Percentiles rank a stretch among this genome's conserved stretches.
phyloP scores from a whole-genome alignment of 83 land plant genomes.

The Diphasiastrum complanatum region DNA sequence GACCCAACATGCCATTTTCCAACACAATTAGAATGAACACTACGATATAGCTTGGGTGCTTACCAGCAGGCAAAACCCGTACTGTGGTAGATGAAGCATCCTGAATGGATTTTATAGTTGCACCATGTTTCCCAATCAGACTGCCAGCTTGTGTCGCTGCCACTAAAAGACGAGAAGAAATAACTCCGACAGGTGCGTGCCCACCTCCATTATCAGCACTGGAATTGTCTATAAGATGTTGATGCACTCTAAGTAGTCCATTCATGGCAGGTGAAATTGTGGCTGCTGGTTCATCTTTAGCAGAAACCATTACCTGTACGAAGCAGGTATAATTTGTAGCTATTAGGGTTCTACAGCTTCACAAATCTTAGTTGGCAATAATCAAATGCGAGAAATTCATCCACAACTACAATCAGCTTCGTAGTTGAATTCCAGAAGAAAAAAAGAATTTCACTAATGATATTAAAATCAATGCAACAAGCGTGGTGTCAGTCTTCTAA shows the following conservation, averaged over 20 bases:
- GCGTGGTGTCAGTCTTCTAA: no score
- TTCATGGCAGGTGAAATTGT: slow-evolving; percentile 80
- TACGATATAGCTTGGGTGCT: slow-evolving; percentile 1
- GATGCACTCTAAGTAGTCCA: slow-evolving; percentile 71
- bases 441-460: no score
- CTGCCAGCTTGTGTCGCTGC: slow-evolving; percentile 77
- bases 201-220: slow-evolving; percentile 26
- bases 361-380: no score
- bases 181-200: slow-evolving; percentile 5
- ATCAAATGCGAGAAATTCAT: no score
- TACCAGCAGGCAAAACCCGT: slow-evolving; percentile 64
- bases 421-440: no score
- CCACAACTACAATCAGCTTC: no score
- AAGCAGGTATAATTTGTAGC: no score
- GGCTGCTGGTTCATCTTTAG: slow-evolving; percentile 80
- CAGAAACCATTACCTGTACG: slow-evolving; percentile 85
- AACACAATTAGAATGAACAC: background rate
- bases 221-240: slow-evolving; percentile 48
- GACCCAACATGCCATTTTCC: background rate
- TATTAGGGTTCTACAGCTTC: no score
- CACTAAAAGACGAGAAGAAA: slow-evolving; percentile 60
- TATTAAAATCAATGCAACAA: no score
- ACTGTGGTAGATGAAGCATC: slow-evolving; percentile 70
- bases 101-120: slow-evolving; percentile 79
- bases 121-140: slow-evolving; percentile 84